Evolutionary conservation across 352 stramenopile genomes (phyloP), one percentile per base, ranked within the genome.

Genomic region (Phytopythium sindhum): DNA sequence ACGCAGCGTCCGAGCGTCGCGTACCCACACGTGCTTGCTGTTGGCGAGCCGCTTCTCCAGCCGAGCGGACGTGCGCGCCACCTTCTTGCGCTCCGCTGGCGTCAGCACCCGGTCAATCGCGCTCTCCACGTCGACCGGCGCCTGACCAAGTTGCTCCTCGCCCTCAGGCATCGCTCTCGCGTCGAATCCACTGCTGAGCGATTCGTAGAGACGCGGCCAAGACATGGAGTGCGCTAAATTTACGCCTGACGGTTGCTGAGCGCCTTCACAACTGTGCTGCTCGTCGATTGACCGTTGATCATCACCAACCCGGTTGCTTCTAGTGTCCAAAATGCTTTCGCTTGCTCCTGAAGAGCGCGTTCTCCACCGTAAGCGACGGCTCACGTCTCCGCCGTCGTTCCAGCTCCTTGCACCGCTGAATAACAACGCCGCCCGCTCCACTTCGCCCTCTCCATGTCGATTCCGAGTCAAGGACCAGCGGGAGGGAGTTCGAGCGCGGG

Each of bases 21-120:
- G 76, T 1, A 91, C 75, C 82, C 80, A 91, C 5, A 91, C 53
- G 50, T 84, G 77, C 37, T 87, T 65, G n/a, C 77, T 54, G 8
- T 64, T 60, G 29, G 80, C 71, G 23, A 90, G 61, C 4, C 51
- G 58, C 28, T 64, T 60, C 33, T 51, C 61, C 8, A 84, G 64
- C 31, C 66, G 70, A 35, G 44, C 64, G 0, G 35, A 23, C 23
- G 79, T 67, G n/a, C 52, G 69, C 44, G 73, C 57, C 2, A 89
- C 56, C 50, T 73, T 75, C 8, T 65, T 70, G 29, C 78, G 81
- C 35, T 88, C 75, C 47, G 61, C 48, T 3, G 76, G 62, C 21
- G 57, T 68, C 19, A 91, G 67, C 23, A 79, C 56, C 14, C 80
- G 72, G 51, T 86, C 80, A 11, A 61, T 52, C 14, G 37, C 55